These are phyloP conservation scores for Dichotomopilus funicola DNA, from an alignment of 2,329 filamentous ascomycete species.

Conservation along the genomic window DNA sequence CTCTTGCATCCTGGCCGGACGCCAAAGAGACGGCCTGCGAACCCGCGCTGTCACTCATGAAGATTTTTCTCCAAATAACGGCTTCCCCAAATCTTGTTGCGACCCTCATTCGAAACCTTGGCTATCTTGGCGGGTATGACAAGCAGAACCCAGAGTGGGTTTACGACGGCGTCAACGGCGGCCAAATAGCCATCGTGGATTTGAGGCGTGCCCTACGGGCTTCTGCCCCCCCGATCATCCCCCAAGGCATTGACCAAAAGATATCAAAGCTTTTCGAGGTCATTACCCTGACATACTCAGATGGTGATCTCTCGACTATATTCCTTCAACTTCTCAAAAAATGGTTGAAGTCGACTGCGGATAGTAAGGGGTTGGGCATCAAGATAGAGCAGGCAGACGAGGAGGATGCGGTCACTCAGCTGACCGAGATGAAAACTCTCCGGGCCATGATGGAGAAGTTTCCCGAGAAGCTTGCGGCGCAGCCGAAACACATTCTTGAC, in stretches of 20 bases:
- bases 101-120: conserved; percentile 46
- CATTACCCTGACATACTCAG: conserved; percentile 43
- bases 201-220: conserved; percentile 18
- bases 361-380: conserved; percentile 26
- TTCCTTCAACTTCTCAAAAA: conserved; percentile 54
- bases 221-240: conserved; percentile 22
- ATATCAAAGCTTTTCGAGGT: conserved; percentile 43
- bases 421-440: conserved; percentile 56
- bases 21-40: conserved; percentile 33
- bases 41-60: conserved; percentile 45
- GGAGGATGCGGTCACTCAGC: conserved; percentile 38
- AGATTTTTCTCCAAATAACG: conserved; percentile 52
- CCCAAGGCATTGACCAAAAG: conserved; percentile 41
- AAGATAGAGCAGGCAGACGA: conserved; percentile 22
- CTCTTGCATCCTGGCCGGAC: conserved; percentile 46
- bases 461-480: conserved; percentile 55
- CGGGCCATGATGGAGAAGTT: conserved; percentile 59
- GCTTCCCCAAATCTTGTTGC: conserved; percentile 44
- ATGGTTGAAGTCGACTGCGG: conserved; percentile 42
- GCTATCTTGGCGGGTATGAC: conserved; percentile 44
- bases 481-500: conserved; percentile 58
- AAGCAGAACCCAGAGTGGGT: conserved; percentile 40
- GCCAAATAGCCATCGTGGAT: conserved; percentile 46
- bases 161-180: conserved; percentile 41
- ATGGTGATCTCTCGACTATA: conserved; percentile 51